Conservation (phyloP, 1,139 yeast genomes). For the Zygosaccharomyces sapae region DNA sequence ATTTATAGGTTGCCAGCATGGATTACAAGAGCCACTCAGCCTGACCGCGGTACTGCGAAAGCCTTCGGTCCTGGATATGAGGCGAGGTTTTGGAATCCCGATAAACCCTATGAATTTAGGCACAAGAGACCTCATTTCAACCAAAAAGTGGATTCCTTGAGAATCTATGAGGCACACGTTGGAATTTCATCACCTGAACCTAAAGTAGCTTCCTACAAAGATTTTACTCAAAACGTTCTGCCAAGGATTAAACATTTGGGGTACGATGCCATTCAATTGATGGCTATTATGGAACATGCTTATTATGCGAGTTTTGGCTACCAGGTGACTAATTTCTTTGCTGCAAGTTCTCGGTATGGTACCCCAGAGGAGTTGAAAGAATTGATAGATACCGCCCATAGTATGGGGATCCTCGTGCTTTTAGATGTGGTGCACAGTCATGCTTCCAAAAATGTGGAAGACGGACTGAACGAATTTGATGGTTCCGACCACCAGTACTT, state of each 20-base stretch:
- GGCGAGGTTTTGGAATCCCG: constrained; percentile 91
- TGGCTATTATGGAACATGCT: constrained; percentile 99
- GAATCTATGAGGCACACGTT: constrained; percentile 92
- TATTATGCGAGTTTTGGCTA: constrained; percentile 97
- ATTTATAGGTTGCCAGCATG: constrained; percentile 87
- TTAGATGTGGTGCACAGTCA: constrained; percentile 95
- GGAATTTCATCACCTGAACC: constrained; percentile 94
- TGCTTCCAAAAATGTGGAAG: constrained; percentile 89
- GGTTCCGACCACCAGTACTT: constrained; percentile 95
- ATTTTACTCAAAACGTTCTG: constrained; percentile 71
- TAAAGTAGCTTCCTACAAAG: constrained; percentile 74
- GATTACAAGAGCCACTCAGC: constrained; percentile 78
- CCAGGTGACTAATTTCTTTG: constrained; percentile 90
- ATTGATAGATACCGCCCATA: constrained; percentile 87
- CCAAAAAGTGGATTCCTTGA: constrained; percentile 49
- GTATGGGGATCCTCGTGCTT: constrained; percentile 78
- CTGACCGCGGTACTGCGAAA: constrained; percentile 46
- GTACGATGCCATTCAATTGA: constrained; percentile 87
- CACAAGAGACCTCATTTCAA: constrained; percentile 54
- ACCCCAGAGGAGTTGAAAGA: constrained; percentile 92
- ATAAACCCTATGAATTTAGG: constrained; percentile 53
- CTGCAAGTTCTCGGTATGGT: constrained; percentile 83
- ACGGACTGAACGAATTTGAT: constrained; percentile 89
- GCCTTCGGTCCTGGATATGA: constrained; percentile 60
- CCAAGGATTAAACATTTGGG: constrained; percentile 86